Evolutionary conservation across 2,329 filamentous ascomycete species (phyloP).

Genomic region (Arthroderma uncinatum): DNA sequence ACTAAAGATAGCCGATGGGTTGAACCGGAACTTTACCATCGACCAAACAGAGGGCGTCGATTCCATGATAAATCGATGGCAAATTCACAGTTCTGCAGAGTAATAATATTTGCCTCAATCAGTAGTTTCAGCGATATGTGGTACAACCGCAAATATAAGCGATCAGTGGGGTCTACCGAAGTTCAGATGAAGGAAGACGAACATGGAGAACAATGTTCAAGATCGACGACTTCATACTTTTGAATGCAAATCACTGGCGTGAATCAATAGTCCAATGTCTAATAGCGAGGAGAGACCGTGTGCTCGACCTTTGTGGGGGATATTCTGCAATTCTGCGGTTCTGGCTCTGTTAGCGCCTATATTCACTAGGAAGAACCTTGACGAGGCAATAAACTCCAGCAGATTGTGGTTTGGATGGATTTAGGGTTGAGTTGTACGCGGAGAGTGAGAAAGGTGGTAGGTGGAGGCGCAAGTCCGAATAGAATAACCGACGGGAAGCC

Average conservation of each 20-base stretch:
- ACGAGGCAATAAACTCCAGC: background rate
- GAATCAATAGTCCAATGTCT: conserved; percentile 1
- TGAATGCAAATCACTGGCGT: background rate
- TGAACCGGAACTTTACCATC: background rate
- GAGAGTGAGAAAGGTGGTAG: background rate
- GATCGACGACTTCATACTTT: background rate
- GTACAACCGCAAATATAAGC: conserved; percentile 1
- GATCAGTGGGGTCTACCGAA: background rate
- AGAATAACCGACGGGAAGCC: background rate
- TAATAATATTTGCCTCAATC: background rate
- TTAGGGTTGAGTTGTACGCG: background rate
- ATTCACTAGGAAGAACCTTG: background rate
- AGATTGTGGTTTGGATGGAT: background rate
- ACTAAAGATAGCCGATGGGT: background rate
- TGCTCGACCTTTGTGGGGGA: background rate
- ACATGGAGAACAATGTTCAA: background rate
- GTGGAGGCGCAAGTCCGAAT: background rate
- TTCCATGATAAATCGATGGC: background rate
- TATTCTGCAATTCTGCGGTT: background rate
- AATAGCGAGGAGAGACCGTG: background rate
- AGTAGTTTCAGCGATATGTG: background rate
- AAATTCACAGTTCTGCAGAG: no score
- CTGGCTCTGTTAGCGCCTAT: background rate
- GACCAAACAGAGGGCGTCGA: background rate
- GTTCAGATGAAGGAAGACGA: background rate